phyloP scores from a whole-genome alignment of 257 asterid genomes.

The Forsythia suspensa region DNA sequence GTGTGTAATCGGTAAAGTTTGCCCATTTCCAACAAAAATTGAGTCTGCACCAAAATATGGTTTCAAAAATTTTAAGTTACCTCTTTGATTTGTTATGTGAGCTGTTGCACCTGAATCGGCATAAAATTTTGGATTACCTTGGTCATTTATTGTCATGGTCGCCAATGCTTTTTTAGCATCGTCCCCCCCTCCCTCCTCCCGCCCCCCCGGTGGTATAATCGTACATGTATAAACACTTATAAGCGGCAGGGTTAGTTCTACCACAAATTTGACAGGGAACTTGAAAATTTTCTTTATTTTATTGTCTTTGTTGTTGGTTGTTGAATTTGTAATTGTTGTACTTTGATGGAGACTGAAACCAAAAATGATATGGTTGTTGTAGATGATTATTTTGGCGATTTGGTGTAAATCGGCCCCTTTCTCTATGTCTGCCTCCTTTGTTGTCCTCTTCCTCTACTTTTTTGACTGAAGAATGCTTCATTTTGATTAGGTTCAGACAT shows the following conservation, averaged over 20 bases:
- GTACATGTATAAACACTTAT: background rate
- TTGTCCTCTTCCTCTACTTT: background rate
- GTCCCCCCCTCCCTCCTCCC: background rate
- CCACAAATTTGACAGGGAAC: background rate
- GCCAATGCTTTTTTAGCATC: background rate
- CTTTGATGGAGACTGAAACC: background rate
- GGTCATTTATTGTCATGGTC: background rate
- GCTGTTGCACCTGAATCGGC: background rate
- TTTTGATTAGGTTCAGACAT: background rate
- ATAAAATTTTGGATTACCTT: background rate
- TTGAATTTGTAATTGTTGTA: background rate
- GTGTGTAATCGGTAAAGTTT: background rate
- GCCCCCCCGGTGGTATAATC: background rate
- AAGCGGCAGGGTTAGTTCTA: background rate
- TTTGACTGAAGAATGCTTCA: background rate
- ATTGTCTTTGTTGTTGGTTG: background rate
- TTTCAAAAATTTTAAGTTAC: background rate
- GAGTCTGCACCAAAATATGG: background rate
- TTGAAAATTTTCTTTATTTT: background rate
- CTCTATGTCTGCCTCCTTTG: background rate
- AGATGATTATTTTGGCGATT: background rate
- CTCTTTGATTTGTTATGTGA: slow-evolving; percentile 5
- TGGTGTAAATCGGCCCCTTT: background rate
- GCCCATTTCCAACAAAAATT: background rate
- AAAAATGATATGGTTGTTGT: no score